Percentiles rank a stretch among this genome's conserved stretches.
These are phyloP conservation scores for Naegleria lovaniensis DNA, from an alignment of 208 protist species.

Conservation along the genomic window DNA sequence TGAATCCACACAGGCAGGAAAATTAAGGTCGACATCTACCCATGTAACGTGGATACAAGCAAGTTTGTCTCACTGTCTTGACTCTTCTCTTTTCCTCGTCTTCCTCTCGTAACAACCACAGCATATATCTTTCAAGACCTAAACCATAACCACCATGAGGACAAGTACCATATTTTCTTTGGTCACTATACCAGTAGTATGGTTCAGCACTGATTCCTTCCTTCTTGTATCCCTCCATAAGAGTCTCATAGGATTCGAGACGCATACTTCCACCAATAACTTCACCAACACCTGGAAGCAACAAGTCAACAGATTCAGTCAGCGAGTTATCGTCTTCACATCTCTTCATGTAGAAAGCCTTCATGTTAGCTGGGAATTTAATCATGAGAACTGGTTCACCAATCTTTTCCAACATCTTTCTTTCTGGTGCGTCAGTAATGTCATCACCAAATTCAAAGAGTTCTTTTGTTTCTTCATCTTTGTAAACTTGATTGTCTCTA, in stretches of 20 bases:
- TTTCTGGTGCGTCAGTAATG: constrained; percentile 94
- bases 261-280: constrained; percentile 97
- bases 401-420: constrained; percentile 92
- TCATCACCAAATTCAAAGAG: constrained; percentile 90
- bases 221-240: constrained; percentile 80
- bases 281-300: constrained; percentile 96
- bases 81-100: constrained; percentile 44
- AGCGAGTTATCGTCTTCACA: constrained; percentile 64
- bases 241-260: constrained; percentile 82
- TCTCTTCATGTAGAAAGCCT: constrained; percentile 98
- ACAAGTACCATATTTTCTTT: constrained; percentile 89
- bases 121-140: constrained; percentile 91
- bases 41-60: constrained; percentile 90
- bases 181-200: constrained; percentile 98
- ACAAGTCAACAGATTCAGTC: constrained; percentile 87
- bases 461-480: constrained; percentile 51
- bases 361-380: constrained; percentile 92
- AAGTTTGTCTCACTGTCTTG: constrained; percentile 90
- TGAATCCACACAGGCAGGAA: no score
- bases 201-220: constrained; percentile 81
- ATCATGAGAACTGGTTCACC: constrained; percentile 92
- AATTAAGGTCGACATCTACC: constrained; percentile 87
- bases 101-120: constrained; percentile 79
- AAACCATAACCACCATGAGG: constrained; percentile 97
- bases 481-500: constrained; percentile 85